Conservation (phyloP, 2,329 filamentous ascomycete genomes). For the Fusarium coicis region DNA sequence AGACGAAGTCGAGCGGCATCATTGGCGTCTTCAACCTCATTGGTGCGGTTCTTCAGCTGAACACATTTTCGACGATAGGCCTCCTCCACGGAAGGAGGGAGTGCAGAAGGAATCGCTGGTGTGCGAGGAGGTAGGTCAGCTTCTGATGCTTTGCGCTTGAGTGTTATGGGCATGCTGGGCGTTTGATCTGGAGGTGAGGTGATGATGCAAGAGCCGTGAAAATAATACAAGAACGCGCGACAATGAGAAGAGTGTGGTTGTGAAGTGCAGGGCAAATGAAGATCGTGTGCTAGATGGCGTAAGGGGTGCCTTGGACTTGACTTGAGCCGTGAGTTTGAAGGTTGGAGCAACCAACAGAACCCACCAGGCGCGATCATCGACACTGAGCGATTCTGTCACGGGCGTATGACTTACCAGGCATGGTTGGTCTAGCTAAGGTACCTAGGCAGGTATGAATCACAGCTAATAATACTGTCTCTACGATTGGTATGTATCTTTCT, state of each 20-base stretch:
- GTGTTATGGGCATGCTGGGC: slow-evolving; percentile 46
- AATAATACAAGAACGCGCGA: not conserved
- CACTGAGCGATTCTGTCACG: slow-evolving; percentile 1
- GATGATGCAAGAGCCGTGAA: slow-evolving; percentile 8
- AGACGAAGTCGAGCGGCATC: slow-evolving; percentile 84
- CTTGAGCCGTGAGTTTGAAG: slow-evolving; percentile 11
- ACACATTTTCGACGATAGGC: slow-evolving; percentile 98
- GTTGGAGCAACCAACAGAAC: slow-evolving; percentile 33
- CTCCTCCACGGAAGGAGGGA: slow-evolving; percentile 91
- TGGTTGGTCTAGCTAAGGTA: slow-evolving; percentile 4
- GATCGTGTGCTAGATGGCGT: slow-evolving; percentile 16
- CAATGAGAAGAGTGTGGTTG: slow-evolving; percentile 7
- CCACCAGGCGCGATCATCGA: slow-evolving; percentile 18
- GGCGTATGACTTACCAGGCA: slow-evolving; percentile 34
- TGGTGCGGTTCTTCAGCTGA: slow-evolving; percentile 89
- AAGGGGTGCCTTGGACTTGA: slow-evolving; percentile 31
- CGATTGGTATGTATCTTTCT: not conserved
- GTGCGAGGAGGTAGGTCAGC: slow-evolving; percentile 50
- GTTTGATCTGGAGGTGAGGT: slow-evolving; percentile 10
- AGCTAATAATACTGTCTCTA: not conserved
- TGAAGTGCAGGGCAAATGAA: not conserved
- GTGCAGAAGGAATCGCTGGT: slow-evolving; percentile 65
- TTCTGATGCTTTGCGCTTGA: slow-evolving; percentile 51
- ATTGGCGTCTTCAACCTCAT: slow-evolving; percentile 92
- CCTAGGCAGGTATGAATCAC: not conserved